Base-by-base conservation (phyloP, 805 yeast species). In the Saccharomycopsis capsularis region DNA sequence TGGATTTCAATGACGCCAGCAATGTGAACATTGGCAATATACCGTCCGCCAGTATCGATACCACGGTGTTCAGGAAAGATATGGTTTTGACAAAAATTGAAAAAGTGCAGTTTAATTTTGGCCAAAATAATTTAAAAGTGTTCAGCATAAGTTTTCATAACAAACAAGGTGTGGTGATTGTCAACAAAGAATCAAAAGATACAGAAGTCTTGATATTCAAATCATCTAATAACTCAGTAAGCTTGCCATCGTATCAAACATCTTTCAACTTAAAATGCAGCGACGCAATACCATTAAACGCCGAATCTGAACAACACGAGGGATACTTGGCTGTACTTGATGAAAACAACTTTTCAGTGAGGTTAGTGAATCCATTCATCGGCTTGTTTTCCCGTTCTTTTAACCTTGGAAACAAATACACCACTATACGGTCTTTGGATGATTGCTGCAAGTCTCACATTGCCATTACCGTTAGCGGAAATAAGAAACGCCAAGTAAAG, bases 21-120 rank as follows among this genome's bases (percentile, higher is more conserved):
- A 40, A 21, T 36, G 36, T 29, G 4, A 38, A 19, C 25, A 21
- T n/a, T 35, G 22, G 36, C 9, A 49, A 39, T 22, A 3, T 21
- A 3, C 25, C 36, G 29, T 23, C 42, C 21, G 27, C 42, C 22
- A 43, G 18, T 15, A n/a, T 22, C 2, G 9, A 24, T 18, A 13
- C 6, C 15, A 16, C 13, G 5, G 29, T 24, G n/a, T 24, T 41
- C 25, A 66, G 79, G 36, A 85, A 83, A 56, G 95, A 87, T 60
- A 73, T 82, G 57, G 80, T 82, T n/a, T 65, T 86, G 52, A 78
- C 89, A 0, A 76, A 74, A 57, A 63, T 85, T 2, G 79, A 78
- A 18, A 56, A 57, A 1, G 63, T 69, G 36, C 66, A 60, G 45
- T 36, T 64, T 11, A 60, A 62, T 18, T 65, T 66, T 3, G 59